Evolutionary conservation across 208 protist genomes (phyloP), one percentile per base, ranked within the genome.

Genomic region (Endotrypanum monterogeii): DNA sequence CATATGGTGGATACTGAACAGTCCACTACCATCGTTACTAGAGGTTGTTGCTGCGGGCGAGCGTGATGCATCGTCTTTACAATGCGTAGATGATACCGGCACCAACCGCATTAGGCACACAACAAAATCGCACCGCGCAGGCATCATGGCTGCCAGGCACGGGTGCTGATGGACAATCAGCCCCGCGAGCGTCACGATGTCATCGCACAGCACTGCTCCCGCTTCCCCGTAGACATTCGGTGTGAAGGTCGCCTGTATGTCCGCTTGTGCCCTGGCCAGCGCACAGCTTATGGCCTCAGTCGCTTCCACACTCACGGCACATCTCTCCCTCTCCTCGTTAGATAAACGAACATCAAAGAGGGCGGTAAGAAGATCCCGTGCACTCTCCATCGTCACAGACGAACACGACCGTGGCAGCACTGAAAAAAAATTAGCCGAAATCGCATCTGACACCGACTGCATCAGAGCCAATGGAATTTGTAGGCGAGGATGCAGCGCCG

Each of bases 141-240:
- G 32, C 30, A 90, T 62, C 0, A 71, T 30, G 3, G 69, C 16
- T 0, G n/a, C 35, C 16, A 74, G 68, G 28, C 52, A 76, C 4
- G 88, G 87, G 74, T 92, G 84, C 18, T 78, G 67, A 63, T 77
- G 75, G 3, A 71, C 48, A 28, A 81, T 83, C 71, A 95, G 91
- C 52, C 60, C 52, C 30, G 74, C 68, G 28, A 80, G 81, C 18
- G 86, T 83, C 37, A 81, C 77, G 39, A 85, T 79, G 79, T 91
- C 86, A n/a, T 76, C 80, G 25, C 73, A 65, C 55, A 82, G 86
- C 44, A 88, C 73, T 30, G 58, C 68, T 35, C 41, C 44, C n/a
- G 44, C 74, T 16, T 67, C 69, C 3, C 52, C 14, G 41, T 83
- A 78, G 35, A 84, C 55, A 14, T 67, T 77, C 41, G 39, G 73